Evolutionary conservation across 345 rosid genomes (phyloP).

Genomic region (Linum tenue): DNA sequence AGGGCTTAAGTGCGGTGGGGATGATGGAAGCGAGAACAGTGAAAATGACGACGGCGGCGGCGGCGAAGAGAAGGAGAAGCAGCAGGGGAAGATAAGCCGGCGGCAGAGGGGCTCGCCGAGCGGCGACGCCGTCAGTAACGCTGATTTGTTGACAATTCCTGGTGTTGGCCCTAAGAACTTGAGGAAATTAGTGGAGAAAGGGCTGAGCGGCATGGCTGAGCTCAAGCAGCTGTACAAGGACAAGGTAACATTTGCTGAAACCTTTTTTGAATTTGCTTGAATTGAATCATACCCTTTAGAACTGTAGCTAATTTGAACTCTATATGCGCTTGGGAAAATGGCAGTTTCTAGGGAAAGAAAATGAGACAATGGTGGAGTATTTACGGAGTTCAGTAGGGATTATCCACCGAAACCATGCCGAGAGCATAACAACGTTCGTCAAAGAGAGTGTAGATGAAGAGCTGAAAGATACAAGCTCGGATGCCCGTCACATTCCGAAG

Average conservation of each 20-base stretch:
- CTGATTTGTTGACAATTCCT: slow-evolving; percentile 83
- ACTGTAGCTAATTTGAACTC: not conserved
- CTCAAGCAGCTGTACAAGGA: slow-evolving; percentile 90
- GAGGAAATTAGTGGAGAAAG: slow-evolving; percentile 84
- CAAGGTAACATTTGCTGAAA: slow-evolving; percentile 36
- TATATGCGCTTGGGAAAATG: not conserved
- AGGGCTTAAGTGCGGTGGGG: slow-evolving; percentile 12
- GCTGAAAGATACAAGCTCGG: slow-evolving; percentile 46
- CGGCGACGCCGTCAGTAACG: slow-evolving; percentile 35
- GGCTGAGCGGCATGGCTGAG: slow-evolving; percentile 76
- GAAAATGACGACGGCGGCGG: not conserved
- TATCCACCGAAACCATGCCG: slow-evolving; percentile 83
- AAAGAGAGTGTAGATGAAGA: slow-evolving; percentile 88
- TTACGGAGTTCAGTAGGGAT: slow-evolving; percentile 83
- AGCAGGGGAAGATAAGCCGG: slow-evolving; percentile 41
- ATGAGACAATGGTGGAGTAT: slow-evolving; percentile 83
- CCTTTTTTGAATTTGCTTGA: not conserved
- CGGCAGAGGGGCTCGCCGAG: slow-evolving; percentile 33
- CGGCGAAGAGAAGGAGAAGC: slow-evolving; percentile 10
- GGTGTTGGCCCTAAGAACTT: slow-evolving; percentile 91
- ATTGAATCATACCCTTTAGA: too few species aligned
- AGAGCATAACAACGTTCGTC: slow-evolving; percentile 83
- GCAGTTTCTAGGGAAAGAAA: slow-evolving; percentile 70
- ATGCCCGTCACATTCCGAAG: slow-evolving; percentile 29
- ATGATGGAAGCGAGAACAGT: not conserved